phyloP scores from a whole-genome alignment of 371 early-diverging fungal genomes.

The Mucor lusitanicus region DNA sequence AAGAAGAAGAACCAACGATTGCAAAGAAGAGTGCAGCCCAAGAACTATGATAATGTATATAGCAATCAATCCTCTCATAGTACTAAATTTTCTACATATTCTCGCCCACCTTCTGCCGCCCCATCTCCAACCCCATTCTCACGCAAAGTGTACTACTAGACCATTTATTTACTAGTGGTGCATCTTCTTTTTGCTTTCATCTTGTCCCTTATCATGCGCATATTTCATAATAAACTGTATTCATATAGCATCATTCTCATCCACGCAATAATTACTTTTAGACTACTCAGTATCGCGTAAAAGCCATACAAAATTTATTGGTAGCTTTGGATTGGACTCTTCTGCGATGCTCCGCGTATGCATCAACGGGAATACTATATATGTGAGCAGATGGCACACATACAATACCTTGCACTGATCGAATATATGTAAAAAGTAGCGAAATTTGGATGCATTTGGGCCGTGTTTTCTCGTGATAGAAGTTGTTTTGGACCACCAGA shows the following conservation, averaged over 20 bases:
- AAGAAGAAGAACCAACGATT: conserved; percentile 13
- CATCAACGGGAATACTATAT: too few relatives aligned
- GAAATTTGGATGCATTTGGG: too few relatives aligned
- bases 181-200: background rate
- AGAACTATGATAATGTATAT: conserved; percentile 6
- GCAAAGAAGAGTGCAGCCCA: conserved; percentile 7
- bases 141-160: conserved; percentile 13
- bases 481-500: too few relatives aligned
- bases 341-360: too few relatives aligned
- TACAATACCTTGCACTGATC: too few relatives aligned
- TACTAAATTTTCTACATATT: background rate
- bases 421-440: too few relatives aligned
- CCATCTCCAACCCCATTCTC: conserved; percentile 2
- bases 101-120: background rate
- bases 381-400: too few relatives aligned
- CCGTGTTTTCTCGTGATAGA: too few relatives aligned
- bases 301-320: too few relatives aligned
- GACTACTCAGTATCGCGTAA: too few relatives aligned
- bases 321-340: too few relatives aligned
- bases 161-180: background rate
- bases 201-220: background rate
- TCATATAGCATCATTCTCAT: background rate
- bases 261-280: background rate
- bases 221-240: background rate
- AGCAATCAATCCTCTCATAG: background rate